Conservation (phyloP, 78 protist species). For the Cavenderia fasciculata region DNA sequence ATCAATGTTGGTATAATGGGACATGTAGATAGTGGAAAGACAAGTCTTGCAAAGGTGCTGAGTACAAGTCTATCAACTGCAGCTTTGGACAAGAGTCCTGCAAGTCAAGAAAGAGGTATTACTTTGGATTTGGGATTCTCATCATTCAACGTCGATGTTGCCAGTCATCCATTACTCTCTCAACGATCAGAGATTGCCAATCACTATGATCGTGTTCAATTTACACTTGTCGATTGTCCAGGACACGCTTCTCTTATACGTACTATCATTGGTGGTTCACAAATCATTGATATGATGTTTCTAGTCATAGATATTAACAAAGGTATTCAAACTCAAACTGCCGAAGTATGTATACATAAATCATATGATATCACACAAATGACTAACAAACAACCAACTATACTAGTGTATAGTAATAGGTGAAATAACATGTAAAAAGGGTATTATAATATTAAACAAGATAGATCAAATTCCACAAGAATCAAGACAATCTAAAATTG, state of each 20-base stretch:
- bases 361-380: background rate
- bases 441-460: conserved; percentile 95
- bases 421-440: conserved; percentile 86
- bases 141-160: conserved; percentile 68
- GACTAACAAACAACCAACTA: background rate
- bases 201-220: conserved; percentile 79
- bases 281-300: conserved; percentile 97
- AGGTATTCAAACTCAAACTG: conserved; percentile 99
- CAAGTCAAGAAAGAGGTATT: conserved; percentile 96
- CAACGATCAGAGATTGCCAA: background rate
- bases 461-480: conserved; percentile 86
- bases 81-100: conserved; percentile 96
- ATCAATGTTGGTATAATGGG: conserved; percentile 97
- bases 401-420: conserved; percentile 95
- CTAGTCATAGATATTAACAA: conserved; percentile 96
- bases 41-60: conserved; percentile 91
- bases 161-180: background rate
- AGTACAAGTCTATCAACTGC: conserved; percentile 92
- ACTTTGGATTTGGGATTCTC: conserved; percentile 99
- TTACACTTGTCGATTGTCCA: conserved; percentile 99
- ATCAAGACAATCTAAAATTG: conserved; percentile 60
- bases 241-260: conserved; percentile 98
- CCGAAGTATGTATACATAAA: conserved; percentile 86
- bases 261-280: conserved; percentile 99
- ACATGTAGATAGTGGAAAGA: conserved; percentile 98